A percentile compares a stretch with the other conserved stretches of the same genome.
Evolutionary conservation across 805 yeast genomes (phyloP).

Genomic region (Kluyveromyces lactis): DNA sequence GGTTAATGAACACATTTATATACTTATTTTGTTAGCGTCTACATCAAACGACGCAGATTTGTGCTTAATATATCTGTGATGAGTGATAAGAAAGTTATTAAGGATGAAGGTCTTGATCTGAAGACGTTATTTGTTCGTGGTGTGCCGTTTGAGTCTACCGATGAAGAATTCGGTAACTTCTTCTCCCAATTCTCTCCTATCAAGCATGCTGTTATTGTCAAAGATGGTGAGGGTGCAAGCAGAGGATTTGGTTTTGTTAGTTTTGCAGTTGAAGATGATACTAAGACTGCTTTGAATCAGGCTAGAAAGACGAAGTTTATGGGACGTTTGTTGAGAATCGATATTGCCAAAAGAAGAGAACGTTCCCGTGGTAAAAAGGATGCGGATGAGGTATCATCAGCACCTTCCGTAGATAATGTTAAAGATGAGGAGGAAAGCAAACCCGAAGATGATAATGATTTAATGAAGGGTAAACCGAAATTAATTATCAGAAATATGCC

Average conservation of each 20-base stretch:
- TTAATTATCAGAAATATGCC: constrained; percentile 88
- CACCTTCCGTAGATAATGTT: not conserved
- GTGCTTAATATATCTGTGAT: not conserved
- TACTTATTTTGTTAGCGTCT: too few species aligned
- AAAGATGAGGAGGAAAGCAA: constrained; percentile 10
- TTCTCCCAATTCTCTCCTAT: constrained; percentile 93
- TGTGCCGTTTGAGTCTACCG: constrained; percentile 71
- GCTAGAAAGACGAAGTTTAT: constrained; percentile 61
- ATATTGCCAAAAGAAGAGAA: constrained; percentile 87
- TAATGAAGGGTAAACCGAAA: constrained; percentile 66
- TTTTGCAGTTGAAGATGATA: constrained; percentile 78
- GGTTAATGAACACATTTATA: too few species aligned
- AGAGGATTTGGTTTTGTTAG: constrained; percentile 96
- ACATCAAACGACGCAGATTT: too few species aligned
- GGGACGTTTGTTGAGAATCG: constrained; percentile 62
- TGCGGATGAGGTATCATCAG: not conserved
- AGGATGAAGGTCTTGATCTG: constrained; percentile 29
- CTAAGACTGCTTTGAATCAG: constrained; percentile 60
- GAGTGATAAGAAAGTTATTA: not conserved
- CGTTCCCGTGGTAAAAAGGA: constrained; percentile 38
- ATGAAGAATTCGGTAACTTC: constrained; percentile 72
- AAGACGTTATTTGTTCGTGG: constrained; percentile 78
- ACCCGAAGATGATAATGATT: constrained; percentile 37
- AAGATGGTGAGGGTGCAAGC: constrained; percentile 64
- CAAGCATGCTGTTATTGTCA: constrained; percentile 88